Evolutionary conservation across 768 basidiomycete genomes (phyloP), one percentile per base, ranked within the genome.

Genomic region (Imleria badia): DNA sequence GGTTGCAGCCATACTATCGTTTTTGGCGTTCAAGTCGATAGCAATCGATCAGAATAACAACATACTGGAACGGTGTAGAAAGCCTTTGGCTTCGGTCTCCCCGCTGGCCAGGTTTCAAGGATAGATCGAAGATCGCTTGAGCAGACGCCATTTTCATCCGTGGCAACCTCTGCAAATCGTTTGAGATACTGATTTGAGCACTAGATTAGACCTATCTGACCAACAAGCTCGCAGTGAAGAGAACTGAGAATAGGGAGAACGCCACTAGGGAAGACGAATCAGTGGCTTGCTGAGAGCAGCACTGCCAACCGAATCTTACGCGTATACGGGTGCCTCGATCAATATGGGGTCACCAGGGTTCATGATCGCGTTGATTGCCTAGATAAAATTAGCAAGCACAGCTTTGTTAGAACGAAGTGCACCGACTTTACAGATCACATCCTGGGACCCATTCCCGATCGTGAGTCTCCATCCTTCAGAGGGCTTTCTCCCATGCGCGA

Each of bases 381-480:
- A 31, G 26, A 53, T 23, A 19, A 55, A 48, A 57, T 55, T 34
- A 47, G 49, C 42, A 60, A 30, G 45, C 23, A 57, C 42, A 54
- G 61, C 22, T 26, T 34, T 2, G 34, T 20, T 15, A 12, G 15
- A 15, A 22, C 10, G 35, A 45, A 23, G 34, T 34, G 42, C 41
- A 54, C 52, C 0, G 60, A 89, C 93, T 81, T 95, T 97, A 74
- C 79, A 87, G 46, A 98, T 82, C 59, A 93, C 67, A 75, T 97
- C 94, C 72, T 97, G 95, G 41, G 90, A 91, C 12, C 95, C 95
- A 38, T 79, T 78, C 2, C 94, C 93, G 11, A 97, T 74, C 39
- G 82, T 85, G 11, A 94, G 68, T 40, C 76, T 75, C 94, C 94
- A 98, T 8, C 84, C 86, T 60, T 82, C 83, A 3, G 76, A 79